These are phyloP conservation scores for Hypocrella siamensis DNA, from an alignment of 2,329 filamentous ascomycete species.

Conservation along the genomic window DNA sequence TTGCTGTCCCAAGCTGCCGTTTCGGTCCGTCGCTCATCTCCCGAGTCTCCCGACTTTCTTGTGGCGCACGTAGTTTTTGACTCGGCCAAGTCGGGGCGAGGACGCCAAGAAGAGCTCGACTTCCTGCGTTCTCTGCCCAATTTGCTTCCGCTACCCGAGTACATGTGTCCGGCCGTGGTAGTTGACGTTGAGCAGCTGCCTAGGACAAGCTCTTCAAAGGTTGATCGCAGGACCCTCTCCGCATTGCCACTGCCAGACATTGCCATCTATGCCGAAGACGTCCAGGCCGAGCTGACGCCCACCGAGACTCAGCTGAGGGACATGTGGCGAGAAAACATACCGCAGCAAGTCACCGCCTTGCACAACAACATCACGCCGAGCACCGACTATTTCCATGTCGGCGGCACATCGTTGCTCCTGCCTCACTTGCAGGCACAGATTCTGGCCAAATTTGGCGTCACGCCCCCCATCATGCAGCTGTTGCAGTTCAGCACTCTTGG, in stretches of 20 bases:
- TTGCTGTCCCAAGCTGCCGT: conserved; percentile 8
- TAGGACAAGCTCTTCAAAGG: conserved; percentile 1
- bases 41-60: neutral
- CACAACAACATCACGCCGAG: neutral
- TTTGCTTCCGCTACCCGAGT: neutral
- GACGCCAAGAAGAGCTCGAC: neutral
- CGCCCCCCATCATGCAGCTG: conserved; percentile 21
- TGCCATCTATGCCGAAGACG: conserved; percentile 4
- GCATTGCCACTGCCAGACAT: conserved; percentile 8
- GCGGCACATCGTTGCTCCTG: conserved; percentile 25
- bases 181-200: conserved; percentile 2
- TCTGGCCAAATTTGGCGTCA: conserved; percentile 12
- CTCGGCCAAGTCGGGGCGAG: conserved; percentile 1
- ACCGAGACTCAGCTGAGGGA: conserved; percentile 5
- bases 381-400: conserved; percentile 24
- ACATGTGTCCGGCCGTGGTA: conserved; percentile 2
- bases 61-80: conserved; percentile 5
- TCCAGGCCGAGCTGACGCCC: conserved; percentile 4
- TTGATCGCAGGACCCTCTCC: conserved; percentile 13
- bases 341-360: neutral
- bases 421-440: conserved; percentile 18
- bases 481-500: conserved; percentile 20
- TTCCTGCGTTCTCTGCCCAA: neutral
- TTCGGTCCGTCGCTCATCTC: too few relatives aligned
- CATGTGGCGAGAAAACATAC: conserved; percentile 4